A percentile compares a stretch with the other conserved stretches of the same genome.
Evolutionary conservation across 2,329 filamentous ascomycete species (phyloP).

Genomic region (Aspergillus luchuensis): DNA sequence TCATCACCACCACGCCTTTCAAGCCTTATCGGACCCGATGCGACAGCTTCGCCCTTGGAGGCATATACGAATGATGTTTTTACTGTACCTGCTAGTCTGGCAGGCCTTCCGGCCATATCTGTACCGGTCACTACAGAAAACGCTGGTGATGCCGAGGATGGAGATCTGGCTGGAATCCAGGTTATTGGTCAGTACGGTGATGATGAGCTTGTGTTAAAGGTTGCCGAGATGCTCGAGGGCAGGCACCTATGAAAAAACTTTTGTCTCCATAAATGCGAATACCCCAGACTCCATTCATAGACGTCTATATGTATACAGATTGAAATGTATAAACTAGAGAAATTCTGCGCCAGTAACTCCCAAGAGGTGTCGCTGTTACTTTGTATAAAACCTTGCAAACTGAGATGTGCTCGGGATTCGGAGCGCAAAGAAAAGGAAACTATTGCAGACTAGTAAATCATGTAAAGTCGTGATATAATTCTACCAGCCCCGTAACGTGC

Average conservation of each 20-base stretch:
- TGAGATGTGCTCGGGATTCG: background rate
- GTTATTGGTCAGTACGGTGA: constrained; percentile 52
- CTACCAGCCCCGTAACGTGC: background rate
- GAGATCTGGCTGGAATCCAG: constrained; percentile 45
- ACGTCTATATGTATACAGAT: background rate
- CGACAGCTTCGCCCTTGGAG: constrained; percentile 59
- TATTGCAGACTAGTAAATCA: background rate
- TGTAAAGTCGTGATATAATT: background rate
- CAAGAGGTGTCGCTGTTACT: background rate
- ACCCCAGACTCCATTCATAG: background rate
- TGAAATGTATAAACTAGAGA: background rate
- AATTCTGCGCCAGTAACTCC: background rate
- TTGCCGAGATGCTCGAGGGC: constrained; percentile 41
- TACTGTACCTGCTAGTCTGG: constrained; percentile 90
- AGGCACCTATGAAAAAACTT: constrained; percentile 12
- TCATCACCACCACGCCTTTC: constrained; percentile 68
- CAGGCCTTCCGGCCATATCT: constrained; percentile 84
- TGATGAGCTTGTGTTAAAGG: constrained; percentile 45
- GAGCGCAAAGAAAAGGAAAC: background rate
- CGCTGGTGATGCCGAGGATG: constrained; percentile 10
- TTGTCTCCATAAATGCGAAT: background rate
- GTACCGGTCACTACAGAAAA: constrained; percentile 62
- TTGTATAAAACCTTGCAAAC: background rate
- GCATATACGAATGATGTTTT: constrained; percentile 93
- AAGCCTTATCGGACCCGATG: constrained; percentile 48